Conservation (phyloP, 2,329 filamentous ascomycete genomes). For the Ophiognomonia clavigignenti-juglandacearum region DNA sequence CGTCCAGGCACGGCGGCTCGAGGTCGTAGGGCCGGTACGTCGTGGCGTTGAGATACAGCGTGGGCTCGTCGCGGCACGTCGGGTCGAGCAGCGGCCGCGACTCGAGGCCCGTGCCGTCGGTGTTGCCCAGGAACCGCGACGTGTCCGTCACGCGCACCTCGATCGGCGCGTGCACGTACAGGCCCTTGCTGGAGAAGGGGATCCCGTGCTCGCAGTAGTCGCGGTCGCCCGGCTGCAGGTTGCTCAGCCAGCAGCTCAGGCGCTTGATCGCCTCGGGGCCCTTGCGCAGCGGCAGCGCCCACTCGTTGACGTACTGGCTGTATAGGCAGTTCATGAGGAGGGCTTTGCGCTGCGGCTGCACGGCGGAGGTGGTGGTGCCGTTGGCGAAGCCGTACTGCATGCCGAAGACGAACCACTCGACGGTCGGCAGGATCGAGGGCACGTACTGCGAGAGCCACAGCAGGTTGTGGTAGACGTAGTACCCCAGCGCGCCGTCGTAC, state of each 20-base stretch:
- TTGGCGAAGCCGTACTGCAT: constrained; percentile 93
- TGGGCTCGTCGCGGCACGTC: constrained; percentile 51
- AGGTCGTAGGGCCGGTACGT: constrained; percentile 69
- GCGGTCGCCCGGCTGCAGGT: constrained; percentile 49
- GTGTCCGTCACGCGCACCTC: constrained; percentile 73
- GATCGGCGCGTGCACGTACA: constrained; percentile 74
- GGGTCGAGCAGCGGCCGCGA: constrained; percentile 51
- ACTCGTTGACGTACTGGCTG: constrained; percentile 98
- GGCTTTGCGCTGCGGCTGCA: constrained; percentile 75
- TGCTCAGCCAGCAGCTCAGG: constrained; percentile 80
- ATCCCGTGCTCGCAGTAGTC: constrained; percentile 58
- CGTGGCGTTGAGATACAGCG: constrained; percentile 75
- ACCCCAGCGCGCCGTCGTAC: constrained; percentile 78
- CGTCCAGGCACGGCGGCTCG: constrained; percentile 62
- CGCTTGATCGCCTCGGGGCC: constrained; percentile 83
- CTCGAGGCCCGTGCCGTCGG: constrained; percentile 19
- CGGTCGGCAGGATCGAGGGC: constrained; percentile 75
- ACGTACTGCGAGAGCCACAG: constrained; percentile 75
- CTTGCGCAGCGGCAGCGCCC: constrained; percentile 81
- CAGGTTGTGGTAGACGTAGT: constrained; percentile 87
- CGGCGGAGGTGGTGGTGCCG: constrained; percentile 62
- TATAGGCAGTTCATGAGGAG: constrained; percentile 96
- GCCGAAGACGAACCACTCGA: constrained; percentile 96
- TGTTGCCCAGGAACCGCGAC: constrained; percentile 25
- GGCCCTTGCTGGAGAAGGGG: constrained; percentile 61